Conservation (phyloP, 1,284 basidiomycete species). For the Kwoniella shivajii region DNA sequence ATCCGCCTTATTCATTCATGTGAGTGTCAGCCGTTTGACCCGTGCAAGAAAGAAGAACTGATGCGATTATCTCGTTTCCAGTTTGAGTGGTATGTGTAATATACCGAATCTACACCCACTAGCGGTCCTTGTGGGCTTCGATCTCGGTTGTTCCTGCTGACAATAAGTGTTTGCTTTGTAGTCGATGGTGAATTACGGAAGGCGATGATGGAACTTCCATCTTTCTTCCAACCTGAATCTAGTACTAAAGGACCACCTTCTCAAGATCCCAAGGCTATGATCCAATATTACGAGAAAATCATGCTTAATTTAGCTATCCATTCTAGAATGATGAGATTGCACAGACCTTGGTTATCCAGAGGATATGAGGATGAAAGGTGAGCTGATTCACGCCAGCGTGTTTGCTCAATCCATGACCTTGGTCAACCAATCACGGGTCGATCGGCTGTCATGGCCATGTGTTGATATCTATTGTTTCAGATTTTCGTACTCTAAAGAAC, state of each 20-base stretch:
- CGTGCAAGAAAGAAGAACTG: constrained; percentile 1
- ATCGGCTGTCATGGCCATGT: too few relatives aligned
- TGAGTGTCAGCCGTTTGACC: constrained; percentile 18
- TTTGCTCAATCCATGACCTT: not conserved
- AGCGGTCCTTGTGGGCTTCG: not conserved
- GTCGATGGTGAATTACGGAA: constrained; percentile 53
- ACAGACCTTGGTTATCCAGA: constrained; percentile 52
- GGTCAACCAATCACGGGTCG: too few relatives aligned
- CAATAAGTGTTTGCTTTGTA: not conserved
- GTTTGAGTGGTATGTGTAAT: constrained; percentile 29
- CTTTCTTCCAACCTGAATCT: constrained; percentile 51
- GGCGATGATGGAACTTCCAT: constrained; percentile 53
- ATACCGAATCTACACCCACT: too few relatives aligned
- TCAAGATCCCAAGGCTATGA: constrained; percentile 43
- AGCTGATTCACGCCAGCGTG: not conserved
- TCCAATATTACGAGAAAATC: constrained; percentile 55
- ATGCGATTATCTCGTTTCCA: constrained; percentile 4
- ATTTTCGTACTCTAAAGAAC: constrained; percentile 54
- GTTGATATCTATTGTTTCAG: constrained; percentile 20
- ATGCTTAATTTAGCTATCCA: constrained; percentile 54
- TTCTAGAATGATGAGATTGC: constrained; percentile 52
- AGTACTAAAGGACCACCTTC: constrained; percentile 27
- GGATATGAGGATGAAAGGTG: constrained; percentile 50
- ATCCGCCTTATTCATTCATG: constrained; percentile 55
- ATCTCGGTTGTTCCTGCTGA: not conserved